Evolutionary conservation across 352 stramenopile genomes (phyloP).

Genomic region (Phytophthora parvispora): DNA sequence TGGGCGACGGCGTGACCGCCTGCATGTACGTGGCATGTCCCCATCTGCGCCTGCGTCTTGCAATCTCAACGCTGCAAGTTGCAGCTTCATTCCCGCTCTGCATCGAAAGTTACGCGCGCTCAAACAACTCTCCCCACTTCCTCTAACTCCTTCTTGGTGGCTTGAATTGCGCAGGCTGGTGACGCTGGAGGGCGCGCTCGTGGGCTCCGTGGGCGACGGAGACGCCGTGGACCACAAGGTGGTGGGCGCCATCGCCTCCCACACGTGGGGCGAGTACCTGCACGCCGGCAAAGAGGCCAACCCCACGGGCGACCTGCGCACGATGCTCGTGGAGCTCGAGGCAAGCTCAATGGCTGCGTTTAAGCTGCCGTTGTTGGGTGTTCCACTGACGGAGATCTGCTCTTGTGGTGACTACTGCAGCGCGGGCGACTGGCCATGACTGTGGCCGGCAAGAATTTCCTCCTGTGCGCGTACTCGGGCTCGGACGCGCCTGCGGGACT

Average conservation of each 20-base stretch:
- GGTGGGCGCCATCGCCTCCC: conserved; percentile 84
- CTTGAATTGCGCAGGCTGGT: conserved; percentile 58
- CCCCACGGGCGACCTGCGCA: conserved; percentile 58
- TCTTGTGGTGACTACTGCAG: conserved; percentile 34
- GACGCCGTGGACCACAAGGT: conserved; percentile 85
- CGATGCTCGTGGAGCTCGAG: conserved; percentile 83
- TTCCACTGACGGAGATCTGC: too few species aligned
- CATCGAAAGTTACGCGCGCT: conserved; percentile 2
- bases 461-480: conserved; percentile 82
- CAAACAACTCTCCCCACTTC: neutral
- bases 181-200: conserved; percentile 88
- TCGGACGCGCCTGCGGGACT: conserved; percentile 63
- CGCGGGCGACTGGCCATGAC: conserved; percentile 71
- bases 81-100: neutral
- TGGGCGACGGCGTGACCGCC: conserved; percentile 77
- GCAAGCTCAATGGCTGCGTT: too few species aligned
- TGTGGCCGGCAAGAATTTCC: conserved; percentile 72
- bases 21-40: conserved; percentile 68
- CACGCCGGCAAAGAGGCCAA: conserved; percentile 81
- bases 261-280: conserved; percentile 88
- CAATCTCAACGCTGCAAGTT: neutral
- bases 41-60: neutral
- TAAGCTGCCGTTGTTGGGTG: neutral
- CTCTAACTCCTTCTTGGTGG: neutral
- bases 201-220: conserved; percentile 74